Percentiles rank a stretch among this genome's conserved stretches.
Evolutionary conservation across 108 stramenopile species (phyloP).

Genomic region (Skeletonema costatum): DNA sequence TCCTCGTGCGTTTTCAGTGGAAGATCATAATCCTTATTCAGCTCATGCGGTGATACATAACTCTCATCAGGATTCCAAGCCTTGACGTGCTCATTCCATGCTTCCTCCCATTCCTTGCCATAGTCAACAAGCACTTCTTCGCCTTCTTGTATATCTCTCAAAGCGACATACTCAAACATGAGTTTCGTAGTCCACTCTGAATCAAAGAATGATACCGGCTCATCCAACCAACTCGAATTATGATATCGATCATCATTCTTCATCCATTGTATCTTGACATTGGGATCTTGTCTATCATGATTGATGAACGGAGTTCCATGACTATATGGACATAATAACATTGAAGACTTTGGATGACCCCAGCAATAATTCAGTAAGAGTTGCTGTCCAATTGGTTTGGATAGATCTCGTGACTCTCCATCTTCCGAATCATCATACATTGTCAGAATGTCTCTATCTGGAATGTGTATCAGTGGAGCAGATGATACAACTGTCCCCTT

Average conservation of each 20-base stretch:
- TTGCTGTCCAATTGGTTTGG: slow-evolving; percentile 48
- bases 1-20: slow-evolving; percentile 20
- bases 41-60: slow-evolving; percentile 36
- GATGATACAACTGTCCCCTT: slow-evolving; percentile 26
- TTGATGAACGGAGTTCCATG: slow-evolving; percentile 67
- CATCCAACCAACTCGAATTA: slow-evolving; percentile 32
- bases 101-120: slow-evolving; percentile 69
- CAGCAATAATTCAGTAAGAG: slow-evolving; percentile 79
- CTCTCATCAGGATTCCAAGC: slow-evolving; percentile 42
- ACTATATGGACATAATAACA: slow-evolving; percentile 74
- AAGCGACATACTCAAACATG: slow-evolving; percentile 57
- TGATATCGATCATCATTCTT: slow-evolving; percentile 22
- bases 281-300: slow-evolving; percentile 53
- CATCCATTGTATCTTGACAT: slow-evolving; percentile 50
- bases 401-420: slow-evolving; percentile 15
- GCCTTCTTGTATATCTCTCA: slow-evolving; percentile 50
- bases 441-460: slow-evolving; percentile 39
- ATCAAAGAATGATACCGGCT: slow-evolving; percentile 19
- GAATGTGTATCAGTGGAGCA: slow-evolving; percentile 30
- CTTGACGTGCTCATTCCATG: slow-evolving; percentile 69
- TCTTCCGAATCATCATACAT: slow-evolving; percentile 48
- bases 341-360: slow-evolving; percentile 57
- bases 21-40: slow-evolving; percentile 23
- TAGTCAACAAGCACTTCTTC: slow-evolving; percentile 79
- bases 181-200: slow-evolving; percentile 9